Percentiles rank a stretch among this genome's conserved stretches.
These are phyloP conservation scores for Melaleuca quinquenervia DNA, from an alignment of 345 rosid genomes.

Conservation along the genomic window DNA sequence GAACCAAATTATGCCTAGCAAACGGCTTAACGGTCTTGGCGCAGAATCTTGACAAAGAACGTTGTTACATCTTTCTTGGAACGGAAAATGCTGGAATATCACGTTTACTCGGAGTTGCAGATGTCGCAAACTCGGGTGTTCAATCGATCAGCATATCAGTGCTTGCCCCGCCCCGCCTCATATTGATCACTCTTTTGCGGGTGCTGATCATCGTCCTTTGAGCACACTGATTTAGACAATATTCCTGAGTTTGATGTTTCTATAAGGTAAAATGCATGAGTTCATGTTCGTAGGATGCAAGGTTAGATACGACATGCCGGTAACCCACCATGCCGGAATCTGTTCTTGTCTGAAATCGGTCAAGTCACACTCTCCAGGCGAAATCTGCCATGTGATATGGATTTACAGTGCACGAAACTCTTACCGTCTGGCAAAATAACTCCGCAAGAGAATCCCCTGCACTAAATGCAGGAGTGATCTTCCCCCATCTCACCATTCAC, in stretches of 20 bases:
- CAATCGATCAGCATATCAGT: background rate
- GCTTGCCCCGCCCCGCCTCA: fast-evolving
- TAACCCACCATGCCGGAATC: background rate
- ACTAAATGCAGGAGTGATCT: too few species aligned
- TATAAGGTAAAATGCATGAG: background rate
- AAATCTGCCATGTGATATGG: background rate
- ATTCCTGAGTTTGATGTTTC: background rate
- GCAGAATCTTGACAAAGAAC: background rate
- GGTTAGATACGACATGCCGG: background rate
- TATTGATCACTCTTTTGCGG: fast-evolving
- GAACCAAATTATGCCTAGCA: background rate
- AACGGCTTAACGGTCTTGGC: background rate
- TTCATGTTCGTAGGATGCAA: background rate
- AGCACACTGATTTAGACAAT: background rate
- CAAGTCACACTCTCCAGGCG: background rate
- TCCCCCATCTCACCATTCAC: too few species aligned
- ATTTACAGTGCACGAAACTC: background rate
- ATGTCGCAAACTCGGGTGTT: background rate
- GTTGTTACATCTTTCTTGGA: background rate
- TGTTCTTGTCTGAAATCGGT: background rate
- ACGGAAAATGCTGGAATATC: background rate
- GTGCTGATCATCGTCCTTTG: background rate
- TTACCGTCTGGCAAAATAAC: background rate
- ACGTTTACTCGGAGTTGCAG: background rate
- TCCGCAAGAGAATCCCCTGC: too few species aligned